Evolutionary conservation across 805 yeast species (phyloP).

Genomic region (Candida oleophila): DNA sequence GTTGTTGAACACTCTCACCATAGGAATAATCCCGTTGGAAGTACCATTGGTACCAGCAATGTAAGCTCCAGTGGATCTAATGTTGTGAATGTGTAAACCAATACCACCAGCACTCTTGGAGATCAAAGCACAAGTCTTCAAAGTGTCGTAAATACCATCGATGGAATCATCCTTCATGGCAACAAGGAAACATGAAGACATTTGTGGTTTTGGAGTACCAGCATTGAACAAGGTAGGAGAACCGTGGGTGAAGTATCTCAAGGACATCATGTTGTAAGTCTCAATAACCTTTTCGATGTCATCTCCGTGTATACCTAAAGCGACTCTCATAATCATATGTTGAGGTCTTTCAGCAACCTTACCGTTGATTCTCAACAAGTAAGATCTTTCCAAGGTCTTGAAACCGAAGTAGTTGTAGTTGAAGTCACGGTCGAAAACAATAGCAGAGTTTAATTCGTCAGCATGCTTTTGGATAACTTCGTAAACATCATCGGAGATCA

Average conservation of each 20-base stretch:
- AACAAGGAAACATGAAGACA: conserved; percentile 63
- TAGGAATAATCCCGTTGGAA: conserved; percentile 61
- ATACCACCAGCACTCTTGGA: conserved; percentile 66
- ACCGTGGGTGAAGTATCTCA: conserved; percentile 58
- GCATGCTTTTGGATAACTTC: conserved; percentile 35
- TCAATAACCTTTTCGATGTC: conserved; percentile 54
- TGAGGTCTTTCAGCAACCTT: conserved; percentile 63
- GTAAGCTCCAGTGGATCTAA: conserved; percentile 58
- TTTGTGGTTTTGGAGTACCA: conserved; percentile 58
- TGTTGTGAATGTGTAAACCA: conserved; percentile 60
- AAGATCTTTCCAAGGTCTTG: conserved; percentile 60
- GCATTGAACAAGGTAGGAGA: conserved; percentile 64
- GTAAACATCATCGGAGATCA: conserved; percentile 43
- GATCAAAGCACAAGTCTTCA: conserved; percentile 60
- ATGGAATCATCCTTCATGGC: conserved; percentile 65
- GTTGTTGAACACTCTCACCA: conserved; percentile 62
- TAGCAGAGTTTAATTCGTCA: conserved; percentile 46
- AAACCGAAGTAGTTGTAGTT: conserved; percentile 59
- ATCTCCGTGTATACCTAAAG: conserved; percentile 58
- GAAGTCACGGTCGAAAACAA: conserved; percentile 50
- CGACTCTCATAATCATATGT: conserved; percentile 60
- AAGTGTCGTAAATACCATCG: conserved; percentile 61
- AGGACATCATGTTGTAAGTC: conserved; percentile 59
- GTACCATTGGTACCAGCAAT: conserved; percentile 65
- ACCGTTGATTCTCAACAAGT: conserved; percentile 52